phyloP scores from a whole-genome alignment of 2,329 filamentous ascomycete species.

The Fusarium avenaceum region DNA sequence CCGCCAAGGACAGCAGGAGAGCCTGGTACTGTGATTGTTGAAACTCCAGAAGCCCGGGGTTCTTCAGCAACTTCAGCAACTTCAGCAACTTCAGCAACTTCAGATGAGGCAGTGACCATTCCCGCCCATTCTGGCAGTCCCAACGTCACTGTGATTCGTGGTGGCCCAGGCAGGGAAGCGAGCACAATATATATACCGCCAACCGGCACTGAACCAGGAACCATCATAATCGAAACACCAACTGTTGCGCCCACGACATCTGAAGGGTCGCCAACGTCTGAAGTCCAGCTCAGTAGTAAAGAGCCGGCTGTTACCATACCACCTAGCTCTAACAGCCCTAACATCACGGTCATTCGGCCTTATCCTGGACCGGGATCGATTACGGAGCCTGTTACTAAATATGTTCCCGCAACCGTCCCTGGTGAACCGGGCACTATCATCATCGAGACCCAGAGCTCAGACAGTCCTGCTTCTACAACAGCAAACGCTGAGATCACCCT shows the following conservation, averaged over 20 bases:
- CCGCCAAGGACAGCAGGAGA: slow-evolving; percentile 7
- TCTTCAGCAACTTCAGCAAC: slow-evolving; percentile 2
- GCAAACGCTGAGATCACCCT: slow-evolving; percentile 14
- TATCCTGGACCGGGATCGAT: slow-evolving; percentile 19
- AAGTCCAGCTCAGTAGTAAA: not conserved
- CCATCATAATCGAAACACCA: slow-evolving; percentile 22
- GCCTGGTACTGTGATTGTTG: slow-evolving; percentile 18
- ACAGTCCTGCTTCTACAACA: not conserved
- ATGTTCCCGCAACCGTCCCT: slow-evolving; percentile 8
- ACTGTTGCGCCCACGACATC: not conserved
- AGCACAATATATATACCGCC: slow-evolving; percentile 10
- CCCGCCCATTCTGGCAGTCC: slow-evolving; percentile 8
- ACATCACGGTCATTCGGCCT: slow-evolving; percentile 16
- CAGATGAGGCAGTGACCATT: slow-evolving; percentile 2
- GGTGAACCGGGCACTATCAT: slow-evolving; percentile 21
- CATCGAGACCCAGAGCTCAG: slow-evolving; percentile 15
- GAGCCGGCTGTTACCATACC: slow-evolving; percentile 14
- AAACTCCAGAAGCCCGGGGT: not conserved
- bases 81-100: not conserved
- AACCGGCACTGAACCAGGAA: slow-evolving; percentile 18
- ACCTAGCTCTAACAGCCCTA: slow-evolving; percentile 15
- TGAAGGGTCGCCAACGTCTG: not conserved
- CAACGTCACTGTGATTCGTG: slow-evolving; percentile 21
- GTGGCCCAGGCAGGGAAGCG: slow-evolving; percentile 11
- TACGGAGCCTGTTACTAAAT: slow-evolving; percentile 16